Base-by-base conservation (phyloP, 805 yeast species). In the Jamesozyma hellenica region DNA sequence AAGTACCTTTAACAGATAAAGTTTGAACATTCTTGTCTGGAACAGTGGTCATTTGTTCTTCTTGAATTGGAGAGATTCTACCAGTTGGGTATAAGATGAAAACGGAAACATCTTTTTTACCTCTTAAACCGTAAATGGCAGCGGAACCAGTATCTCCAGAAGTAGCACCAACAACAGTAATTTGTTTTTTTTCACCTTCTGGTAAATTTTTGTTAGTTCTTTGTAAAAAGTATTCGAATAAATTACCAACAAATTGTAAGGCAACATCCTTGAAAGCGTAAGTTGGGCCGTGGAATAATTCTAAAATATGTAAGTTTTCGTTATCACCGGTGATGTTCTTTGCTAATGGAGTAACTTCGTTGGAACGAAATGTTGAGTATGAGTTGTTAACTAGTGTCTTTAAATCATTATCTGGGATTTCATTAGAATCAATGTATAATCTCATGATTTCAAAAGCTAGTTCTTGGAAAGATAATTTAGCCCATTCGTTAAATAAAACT, bases 81-180 rank as follows among this genome's bases (percentile, higher is more conserved):
- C 97, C 98, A 8, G 95, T 85, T 54, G 99, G 99, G 59, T 90
- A 92, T 53, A 92, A 68, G 48, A 92, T 92, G 65, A 92, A 92
- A 17, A 92, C 98, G 25, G 94, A 82, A n/a, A 92, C 96, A 61
- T 92, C 97, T 65, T 87, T 83, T 67, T 92, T 92, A 62, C 94
- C 94, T 67, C 98, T 76, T 50, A 92, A 74, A 40, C 99, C 99
- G 65, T 92, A 92, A 51, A 92, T 92, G 46, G 99, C 98, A 40
- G 99, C 99, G 39, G 95, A 83, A 44, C 99, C 99, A 35, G 99
- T 92, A 57, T 92, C 99, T 58, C 99, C 99, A 35, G 95, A 82
- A 21, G 99, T 92, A 33, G 99, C 99, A 56, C 99, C 99, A 42
- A 92, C 96, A 49, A 92, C 97, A 29, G 99, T 92, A 55, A 92